Evolutionary conservation across 768 basidiomycete genomes (phyloP), one percentile per base, ranked within the genome.

Genomic region (Pulveroboletus sp.): DNA sequence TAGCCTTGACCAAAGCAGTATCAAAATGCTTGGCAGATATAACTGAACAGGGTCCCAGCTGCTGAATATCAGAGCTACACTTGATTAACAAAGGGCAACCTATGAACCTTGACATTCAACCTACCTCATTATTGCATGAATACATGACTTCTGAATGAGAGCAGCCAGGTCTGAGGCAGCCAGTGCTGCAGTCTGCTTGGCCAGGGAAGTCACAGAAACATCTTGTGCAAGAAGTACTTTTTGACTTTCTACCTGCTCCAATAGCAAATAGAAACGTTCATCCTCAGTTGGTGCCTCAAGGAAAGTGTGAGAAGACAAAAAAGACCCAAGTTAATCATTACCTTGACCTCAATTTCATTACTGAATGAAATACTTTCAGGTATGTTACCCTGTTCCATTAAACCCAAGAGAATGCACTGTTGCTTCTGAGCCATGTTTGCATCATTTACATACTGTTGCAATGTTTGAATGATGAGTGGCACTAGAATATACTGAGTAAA

Each of bases 151-250:
- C 13, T 60, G 58, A 2, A 89, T 78, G 6, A 98, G 76, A 58
- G 86, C 78, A 20, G 72, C 76, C 13, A 98, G 73, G 65, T 98
- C 96, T 13, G 73, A 79, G 3, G 91, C 88, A 23, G 91, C 83
- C 6, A 99, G 72, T 2, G 93, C 93, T 14, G 96, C 96, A 4
- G 94, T 95, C 62, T 95, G 90, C 3, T 80, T 79, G 5, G 96
- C 91, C 4, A 98, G 57, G 5, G 69, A 64, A 30, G 70, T 64
- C n/a, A 95, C 49, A 8, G 86, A 85, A 3, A 96, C 84, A 68
- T 99, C 96, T 0, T 87, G 78, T 0, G 84, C 79, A 29, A 93
- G 59, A 1, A 54, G 42, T 22, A 65, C 63, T 11, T 68, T 65
- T 3, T 63, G 51, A 6, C 85, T 63, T 20, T 82, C 58, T 12